Conservation (phyloP, 768 basidiomycete species). For the Phlebiopsis flavidoalba region DNA sequence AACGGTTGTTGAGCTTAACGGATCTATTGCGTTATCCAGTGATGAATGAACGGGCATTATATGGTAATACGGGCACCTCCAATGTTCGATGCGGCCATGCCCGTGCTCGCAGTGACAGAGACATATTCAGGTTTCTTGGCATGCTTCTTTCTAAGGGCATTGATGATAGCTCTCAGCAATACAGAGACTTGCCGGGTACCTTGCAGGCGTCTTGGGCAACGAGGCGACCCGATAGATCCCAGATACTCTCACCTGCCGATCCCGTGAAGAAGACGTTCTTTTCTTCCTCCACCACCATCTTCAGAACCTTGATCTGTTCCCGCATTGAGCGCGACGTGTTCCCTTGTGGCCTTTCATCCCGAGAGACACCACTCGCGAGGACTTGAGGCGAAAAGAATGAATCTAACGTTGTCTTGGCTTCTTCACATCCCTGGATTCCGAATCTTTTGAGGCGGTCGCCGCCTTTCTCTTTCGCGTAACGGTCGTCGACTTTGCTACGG, state of each 20-base stretch:
- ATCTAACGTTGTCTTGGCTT: slow-evolving; percentile 29
- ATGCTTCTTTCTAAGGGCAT: slow-evolving; percentile 42
- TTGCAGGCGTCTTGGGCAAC: slow-evolving; percentile 25
- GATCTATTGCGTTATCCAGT: too few relatives aligned
- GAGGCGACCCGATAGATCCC: not conserved
- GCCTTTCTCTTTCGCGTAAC: slow-evolving; percentile 29
- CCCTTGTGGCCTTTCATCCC: slow-evolving; percentile 13
- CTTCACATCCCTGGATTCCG: slow-evolving; percentile 18
- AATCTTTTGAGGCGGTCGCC: slow-evolving; percentile 14
- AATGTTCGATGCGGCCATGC: slow-evolving; percentile 67
- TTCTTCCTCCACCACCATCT: slow-evolving; percentile 48
- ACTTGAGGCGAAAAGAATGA: slow-evolving; percentile 29
- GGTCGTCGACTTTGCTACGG: not conserved
- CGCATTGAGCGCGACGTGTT: slow-evolving; percentile 40
- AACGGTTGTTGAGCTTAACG: slow-evolving; percentile 13
- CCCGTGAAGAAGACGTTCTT: slow-evolving; percentile 67
- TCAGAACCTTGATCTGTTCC: slow-evolving; percentile 50
- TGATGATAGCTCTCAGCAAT: slow-evolving; percentile 52
- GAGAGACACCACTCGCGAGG: slow-evolving; percentile 11
- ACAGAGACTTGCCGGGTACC: slow-evolving; percentile 66
- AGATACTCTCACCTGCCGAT: slow-evolving; percentile 46
- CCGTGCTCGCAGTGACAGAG: slow-evolving; percentile 56
- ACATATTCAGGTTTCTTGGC: slow-evolving; percentile 38
- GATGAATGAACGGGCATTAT: not conserved
- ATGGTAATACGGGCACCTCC: slow-evolving; percentile 49